Evolutionary conservation across 805 yeast species (phyloP), one percentile per base, ranked within the genome.

Genomic region (Kuraishia hungarica): DNA sequence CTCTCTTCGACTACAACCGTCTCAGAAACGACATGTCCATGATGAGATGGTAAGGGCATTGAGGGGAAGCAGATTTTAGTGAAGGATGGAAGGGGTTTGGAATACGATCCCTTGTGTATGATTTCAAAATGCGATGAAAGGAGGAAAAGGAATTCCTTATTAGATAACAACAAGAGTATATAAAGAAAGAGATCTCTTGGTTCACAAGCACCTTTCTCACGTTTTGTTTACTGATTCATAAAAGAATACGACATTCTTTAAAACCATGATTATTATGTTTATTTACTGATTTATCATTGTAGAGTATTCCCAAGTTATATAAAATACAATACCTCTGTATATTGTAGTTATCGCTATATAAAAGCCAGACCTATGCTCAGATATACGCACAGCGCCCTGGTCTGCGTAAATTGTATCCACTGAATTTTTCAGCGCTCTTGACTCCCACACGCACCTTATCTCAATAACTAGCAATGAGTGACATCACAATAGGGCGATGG

Each of bases 21-120:
- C 75, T 83, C 72, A 86, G 96, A 85, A 86, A 84, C 74, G 92
- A 86, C 67, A 88, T 89, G 91, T 82, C 94, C 66, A 81, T 86
- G 89, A 78, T 87, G 84, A 87, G 96, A 86, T 82, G 86, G 86
- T 82, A 70, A 71, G 43, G 21, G 46, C n/a, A 29, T 26, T 23
- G 35, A 22, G 5, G 49, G 13, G 49, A 47, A 22, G 22, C 13
- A 6, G 19, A n/a, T 35, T 35, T 10, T 8, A 2, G 43, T 13
- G 43, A 35, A 35, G 17, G 15, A 15, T 35, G 29, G 10, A 26
- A 35, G 11, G 15, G 43, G n/a, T 13, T 35, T 28, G 35, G n/a
- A 35, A 35, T 4, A 13, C 11, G 8, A 13, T 35, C 43, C 43
- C 43, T 35, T 13, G 43, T 35, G 29, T 35, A 35, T 35, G 43